Percentiles rank a stretch among this genome's conserved stretches.
Evolutionary conservation across 1,139 yeast genomes (phyloP).

Genomic region (Blastobotrys raffinosifermentans): DNA sequence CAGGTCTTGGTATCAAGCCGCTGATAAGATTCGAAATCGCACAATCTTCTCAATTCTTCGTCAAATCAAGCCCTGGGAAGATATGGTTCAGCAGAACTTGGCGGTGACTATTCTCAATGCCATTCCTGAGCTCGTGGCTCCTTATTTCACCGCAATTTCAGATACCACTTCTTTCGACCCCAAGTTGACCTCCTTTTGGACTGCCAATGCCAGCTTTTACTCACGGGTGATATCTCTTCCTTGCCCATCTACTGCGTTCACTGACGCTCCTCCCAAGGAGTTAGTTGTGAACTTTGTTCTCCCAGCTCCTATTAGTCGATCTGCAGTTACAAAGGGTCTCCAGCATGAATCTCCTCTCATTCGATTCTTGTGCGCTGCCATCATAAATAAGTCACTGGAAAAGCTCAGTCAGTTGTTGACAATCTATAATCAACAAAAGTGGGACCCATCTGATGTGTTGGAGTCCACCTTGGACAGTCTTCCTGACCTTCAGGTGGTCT

Average conservation of each 20-base stretch:
- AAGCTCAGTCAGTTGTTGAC: conserved; percentile 43
- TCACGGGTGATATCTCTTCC: conserved; percentile 53
- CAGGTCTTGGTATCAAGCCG: conserved; percentile 49
- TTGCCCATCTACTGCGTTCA: conserved; percentile 36
- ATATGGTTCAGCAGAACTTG: conserved; percentile 53
- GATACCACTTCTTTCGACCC: conserved; percentile 59
- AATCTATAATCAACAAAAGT: conserved; percentile 38
- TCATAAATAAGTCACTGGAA: conserved; percentile 49
- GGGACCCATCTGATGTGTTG: conserved; percentile 37
- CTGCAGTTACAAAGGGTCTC: conserved; percentile 54
- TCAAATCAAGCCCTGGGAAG: conserved; percentile 76
- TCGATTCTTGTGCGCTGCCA: conserved; percentile 58
- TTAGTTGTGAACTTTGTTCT: conserved; percentile 50
- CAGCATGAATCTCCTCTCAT: conserved; percentile 51
- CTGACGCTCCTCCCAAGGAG: conserved; percentile 23
- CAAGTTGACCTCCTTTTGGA: conserved; percentile 71
- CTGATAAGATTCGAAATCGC: conserved; percentile 42
- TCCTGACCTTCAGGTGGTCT: conserved; percentile 46
- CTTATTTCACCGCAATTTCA: conserved; percentile 50
- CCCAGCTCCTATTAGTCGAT: conserved; percentile 61
- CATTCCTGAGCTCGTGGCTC: conserved; percentile 68
- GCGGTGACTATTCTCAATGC: conserved; percentile 45
- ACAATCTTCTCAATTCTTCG: conserved; percentile 58
- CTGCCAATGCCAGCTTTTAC: conserved; percentile 62
- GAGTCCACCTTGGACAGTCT: conserved; percentile 36